Base-by-base conservation (phyloP, 1,139 yeast species). In the Saccharomycopsis phalli region DNA sequence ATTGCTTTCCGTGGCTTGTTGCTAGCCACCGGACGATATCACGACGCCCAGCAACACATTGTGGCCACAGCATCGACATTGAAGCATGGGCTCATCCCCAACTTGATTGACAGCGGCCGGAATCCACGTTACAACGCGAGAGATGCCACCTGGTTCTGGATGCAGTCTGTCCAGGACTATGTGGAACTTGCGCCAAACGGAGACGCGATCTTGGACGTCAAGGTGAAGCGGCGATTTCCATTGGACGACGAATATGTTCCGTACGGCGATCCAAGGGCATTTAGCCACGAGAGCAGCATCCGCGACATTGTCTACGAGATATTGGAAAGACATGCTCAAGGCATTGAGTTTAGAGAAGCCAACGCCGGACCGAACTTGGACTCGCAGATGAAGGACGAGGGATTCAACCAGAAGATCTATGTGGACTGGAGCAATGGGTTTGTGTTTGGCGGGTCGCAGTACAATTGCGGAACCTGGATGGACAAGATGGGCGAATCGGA, bases 401-500 rank as follows among this genome's bases (percentile, higher is more conserved):
- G 98, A 0, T 91, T 91, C 65, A 81, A 91, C 56, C 93, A 88
- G 32, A 71, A 75, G 49, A 74, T 86, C 1, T 56, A 63, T 44
- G 87, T 88, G 45, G 96, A 91, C 57, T 91, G 97, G 97, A 55
- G 65, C 0, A 87, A 82, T 20, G 98, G 98, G 0, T 63, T 91
- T 35, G 66, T 88, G 4, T 82, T 77, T 59, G 98, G 98, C 36
- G 98, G 98, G 1, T 83, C 84, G 41, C 94, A 82, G 57, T 74
- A 63, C 58, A 91, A 91, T 55, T 91, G 98, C 64, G 98, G 98
- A 18, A 91, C 98, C 0, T 91, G 98, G 98, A 91, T 88, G 96
- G 98, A 91, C 61, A 91, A 91, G 63, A 91, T 91, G 97, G 98
- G 98, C 17, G 98, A 91, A 62, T 83, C 95, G 55, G 75, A 62